Evolutionary conservation across 2,329 filamentous ascomycete species (phyloP), one percentile per base, ranked within the genome.

Genomic region (Dactylellina drechsleri): DNA sequence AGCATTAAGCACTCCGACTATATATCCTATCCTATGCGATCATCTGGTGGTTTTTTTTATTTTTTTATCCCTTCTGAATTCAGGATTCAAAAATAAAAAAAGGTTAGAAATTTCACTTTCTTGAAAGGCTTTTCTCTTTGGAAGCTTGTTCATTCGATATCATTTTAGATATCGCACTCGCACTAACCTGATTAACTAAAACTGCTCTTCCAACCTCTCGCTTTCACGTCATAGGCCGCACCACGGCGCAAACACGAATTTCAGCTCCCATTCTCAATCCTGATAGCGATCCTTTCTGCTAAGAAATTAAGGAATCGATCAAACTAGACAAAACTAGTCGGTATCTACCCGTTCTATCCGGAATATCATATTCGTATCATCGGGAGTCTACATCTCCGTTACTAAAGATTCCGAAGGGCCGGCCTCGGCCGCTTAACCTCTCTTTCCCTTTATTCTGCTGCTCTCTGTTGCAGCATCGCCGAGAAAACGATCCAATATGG

Each of bases 181-280:
- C n/a, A 20, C 18, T 10, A 18, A 62, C 20, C 50, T 57, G 36
- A 36, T 41, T 59, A 15, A 15, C 10, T 59, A 4, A 2, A 28
- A 41, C 18, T 18, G 40, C 41, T 16, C 6, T 36, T 41, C 62
- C 62, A 66, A 43, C 62, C 62, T 66, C 62, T 66, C 54, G 53
- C 16, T 66, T 66, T 66, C 58, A 47, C 16, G 40, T 58, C 54
- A 16, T 31, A 43, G 15, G 28, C 31, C 23, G 18, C 23, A 15
- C 50, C 40, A 59, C 50, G 20, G 50, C 28, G 15, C 53, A 40
- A 41, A 13, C 23, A 36, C 36, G 8, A 36, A 47, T 31, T 23
- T 23, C 23, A 23, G 31, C 31, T 36, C 31, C 31, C 31, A 36
- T 36, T 36, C 31, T 36, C 31, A 8, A 36, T 56, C 36, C 36